Conservation (phyloP, 257 asterid genomes). For the Jacaranda copaia region DNA sequence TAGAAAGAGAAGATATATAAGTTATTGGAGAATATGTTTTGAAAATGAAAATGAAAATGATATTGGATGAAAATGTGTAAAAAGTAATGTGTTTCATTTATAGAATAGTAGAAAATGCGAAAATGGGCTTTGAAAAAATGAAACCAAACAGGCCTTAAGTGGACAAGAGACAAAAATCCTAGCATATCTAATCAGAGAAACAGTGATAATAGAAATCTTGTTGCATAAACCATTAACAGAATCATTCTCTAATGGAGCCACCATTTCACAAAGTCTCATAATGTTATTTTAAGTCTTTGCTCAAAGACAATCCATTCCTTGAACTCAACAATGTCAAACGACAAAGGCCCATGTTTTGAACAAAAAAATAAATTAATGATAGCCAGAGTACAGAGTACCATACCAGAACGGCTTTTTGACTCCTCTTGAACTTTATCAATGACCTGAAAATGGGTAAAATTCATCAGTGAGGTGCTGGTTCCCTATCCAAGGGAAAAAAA, state of each 20-base stretch:
- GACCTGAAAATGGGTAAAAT: constrained; percentile 50
- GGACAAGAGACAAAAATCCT: too few relatives aligned
- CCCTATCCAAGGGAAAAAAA: not conserved
- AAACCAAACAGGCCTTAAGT: too few relatives aligned
- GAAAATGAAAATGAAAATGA: too few relatives aligned
- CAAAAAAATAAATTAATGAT: not conserved
- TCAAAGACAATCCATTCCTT: constrained; percentile 13
- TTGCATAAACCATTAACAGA: too few relatives aligned
- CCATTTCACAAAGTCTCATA: not conserved
- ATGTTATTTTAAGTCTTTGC: not conserved
- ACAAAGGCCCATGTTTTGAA: not conserved
- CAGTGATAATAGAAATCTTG: too few relatives aligned
- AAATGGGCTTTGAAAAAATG: too few relatives aligned
- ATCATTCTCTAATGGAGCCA: not conserved
- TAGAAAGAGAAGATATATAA: too few relatives aligned
- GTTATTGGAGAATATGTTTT: too few relatives aligned
- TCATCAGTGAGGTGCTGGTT: constrained; percentile 17
- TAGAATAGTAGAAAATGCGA: too few relatives aligned
- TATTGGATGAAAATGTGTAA: too few relatives aligned
- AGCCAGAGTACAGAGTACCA: not conserved
- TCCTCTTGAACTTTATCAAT: constrained; percentile 79
- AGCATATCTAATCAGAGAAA: too few relatives aligned
- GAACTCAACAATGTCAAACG: not conserved
- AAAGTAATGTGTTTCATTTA: too few relatives aligned
- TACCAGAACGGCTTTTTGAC: constrained; percentile 65